phyloP scores from a whole-genome alignment of 257 asterid genomes.

The Eustoma russellianum region DNA sequence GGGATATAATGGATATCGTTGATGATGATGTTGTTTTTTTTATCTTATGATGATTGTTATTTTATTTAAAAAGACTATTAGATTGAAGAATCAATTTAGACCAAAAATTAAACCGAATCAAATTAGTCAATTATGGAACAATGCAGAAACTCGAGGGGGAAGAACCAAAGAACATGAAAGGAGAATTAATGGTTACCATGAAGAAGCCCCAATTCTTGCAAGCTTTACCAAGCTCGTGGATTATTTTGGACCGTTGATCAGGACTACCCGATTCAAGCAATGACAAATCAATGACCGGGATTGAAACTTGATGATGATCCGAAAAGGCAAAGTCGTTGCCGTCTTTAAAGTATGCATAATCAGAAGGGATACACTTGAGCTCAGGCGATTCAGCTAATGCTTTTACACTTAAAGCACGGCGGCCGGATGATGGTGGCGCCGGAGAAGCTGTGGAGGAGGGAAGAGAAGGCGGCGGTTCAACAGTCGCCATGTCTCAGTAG shows the following conservation, averaged over 20 bases:
- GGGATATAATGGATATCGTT: no score
- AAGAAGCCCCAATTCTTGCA: slow-evolving; percentile 51
- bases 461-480: no score
- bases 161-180: not conserved
- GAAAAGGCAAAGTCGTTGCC: slow-evolving; percentile 4
- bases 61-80: no score
- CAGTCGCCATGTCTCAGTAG: no score
- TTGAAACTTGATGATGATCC: slow-evolving; percentile 11
- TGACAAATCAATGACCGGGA: slow-evolving; percentile 38
- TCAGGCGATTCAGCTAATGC: slow-evolving; percentile 14
- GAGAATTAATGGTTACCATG: slow-evolving; percentile 16
- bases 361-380: slow-evolving; percentile 15
- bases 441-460: not conserved
- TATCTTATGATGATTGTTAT: no score
- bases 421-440: not conserved
- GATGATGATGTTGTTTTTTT: no score
- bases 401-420: slow-evolving; percentile 6
- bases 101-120: not conserved
- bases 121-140: no score
- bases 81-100: not conserved
- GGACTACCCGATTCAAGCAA: slow-evolving; percentile 17
- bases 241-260: slow-evolving; percentile 17
- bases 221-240: slow-evolving; percentile 23
- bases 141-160: no score
- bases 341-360: slow-evolving; percentile 5